Evolutionary conservation across 257 asterid species (phyloP).

Genomic region (Fraxinus quadrangulata): DNA sequence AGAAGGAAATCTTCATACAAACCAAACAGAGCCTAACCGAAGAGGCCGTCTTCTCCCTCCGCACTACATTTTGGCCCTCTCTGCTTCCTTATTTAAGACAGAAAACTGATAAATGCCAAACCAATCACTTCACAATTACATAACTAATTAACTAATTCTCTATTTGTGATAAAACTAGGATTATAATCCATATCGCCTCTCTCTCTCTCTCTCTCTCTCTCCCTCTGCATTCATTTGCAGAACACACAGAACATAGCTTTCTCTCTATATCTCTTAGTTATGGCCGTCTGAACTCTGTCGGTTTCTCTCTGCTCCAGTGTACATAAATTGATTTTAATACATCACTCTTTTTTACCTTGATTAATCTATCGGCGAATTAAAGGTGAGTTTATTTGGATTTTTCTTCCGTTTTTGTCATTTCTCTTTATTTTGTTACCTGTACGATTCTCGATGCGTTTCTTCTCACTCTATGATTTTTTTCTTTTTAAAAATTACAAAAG

Average conservation of each 20-base stretch:
- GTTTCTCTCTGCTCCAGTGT: slow-evolving; percentile 16
- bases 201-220: not conserved
- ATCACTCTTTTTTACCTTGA: slow-evolving; percentile 4
- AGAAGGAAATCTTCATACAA: not conserved
- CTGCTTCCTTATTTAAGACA: not conserved
- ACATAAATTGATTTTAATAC: not conserved
- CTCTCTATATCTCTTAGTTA: slow-evolving; percentile 35
- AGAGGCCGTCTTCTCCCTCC: not conserved
- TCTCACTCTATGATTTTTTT: not conserved
- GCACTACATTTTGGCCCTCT: not conserved
- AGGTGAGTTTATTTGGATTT: slow-evolving; percentile 37
- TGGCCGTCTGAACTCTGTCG: slow-evolving; percentile 63
- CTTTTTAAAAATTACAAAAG: not conserved
- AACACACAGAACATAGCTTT: slow-evolving; percentile 26
- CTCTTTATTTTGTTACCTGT: not conserved
- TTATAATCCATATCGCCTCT: slow-evolving; percentile 2
- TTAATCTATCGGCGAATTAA: slow-evolving; percentile 10
- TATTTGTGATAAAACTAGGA: slow-evolving; percentile 17
- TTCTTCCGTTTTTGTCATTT: not conserved
- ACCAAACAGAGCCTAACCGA: slow-evolving; percentile 30
- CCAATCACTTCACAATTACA: not conserved
- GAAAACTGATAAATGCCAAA: not conserved
- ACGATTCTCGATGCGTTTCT: slow-evolving; percentile 9
- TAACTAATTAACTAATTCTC: not conserved
- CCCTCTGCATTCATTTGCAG: slow-evolving; percentile 10